phyloP scores from a whole-genome alignment of 2,329 filamentous ascomycete genomes.

The Colletotrichum musae region DNA sequence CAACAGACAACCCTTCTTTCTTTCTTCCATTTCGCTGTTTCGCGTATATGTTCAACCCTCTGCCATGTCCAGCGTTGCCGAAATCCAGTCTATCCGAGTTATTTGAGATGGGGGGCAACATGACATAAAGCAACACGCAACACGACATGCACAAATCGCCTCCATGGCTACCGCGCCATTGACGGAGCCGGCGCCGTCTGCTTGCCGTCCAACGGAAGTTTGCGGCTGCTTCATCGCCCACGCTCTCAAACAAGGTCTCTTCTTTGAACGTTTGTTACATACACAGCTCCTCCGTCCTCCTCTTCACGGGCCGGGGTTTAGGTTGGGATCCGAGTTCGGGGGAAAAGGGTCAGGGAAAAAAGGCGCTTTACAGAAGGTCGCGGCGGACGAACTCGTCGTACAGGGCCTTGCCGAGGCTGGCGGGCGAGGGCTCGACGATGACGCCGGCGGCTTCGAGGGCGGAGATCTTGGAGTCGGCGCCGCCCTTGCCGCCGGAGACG shows the following conservation, averaged over 20 bases:
- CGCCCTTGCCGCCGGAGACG: slow-evolving; percentile 96
- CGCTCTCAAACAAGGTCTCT: slow-evolving; percentile 35
- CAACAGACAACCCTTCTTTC: background rate
- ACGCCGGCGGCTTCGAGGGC: slow-evolving; percentile 95
- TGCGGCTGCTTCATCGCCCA: slow-evolving; percentile 10
- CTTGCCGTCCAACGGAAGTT: too few species aligned
- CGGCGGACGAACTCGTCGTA: slow-evolving; percentile 96
- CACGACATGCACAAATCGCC: slow-evolving; percentile 10
- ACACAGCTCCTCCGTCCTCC: slow-evolving; percentile 36
- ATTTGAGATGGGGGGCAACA: slow-evolving; percentile 8
- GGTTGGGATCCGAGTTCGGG: background rate
- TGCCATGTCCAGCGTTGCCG: slow-evolving; percentile 20
- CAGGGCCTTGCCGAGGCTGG: slow-evolving; percentile 91
- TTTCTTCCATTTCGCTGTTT: background rate
- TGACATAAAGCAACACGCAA: background rate
- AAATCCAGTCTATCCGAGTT: slow-evolving; percentile 29
- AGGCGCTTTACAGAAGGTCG: slow-evolving; percentile 83
- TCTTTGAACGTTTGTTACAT: slow-evolving; percentile 41
- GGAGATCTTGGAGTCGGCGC: slow-evolving; percentile 97
- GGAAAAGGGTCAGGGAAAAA: background rate
- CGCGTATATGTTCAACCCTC: slow-evolving; percentile 4
- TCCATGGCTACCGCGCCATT: background rate
- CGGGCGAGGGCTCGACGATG: slow-evolving; percentile 95
- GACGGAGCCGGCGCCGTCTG: background rate
- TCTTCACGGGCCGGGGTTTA: slow-evolving; percentile 13